These are phyloP conservation scores for Fusarium nygamai DNA, from an alignment of 2,329 filamentous ascomycete species.

Conservation along the genomic window DNA sequence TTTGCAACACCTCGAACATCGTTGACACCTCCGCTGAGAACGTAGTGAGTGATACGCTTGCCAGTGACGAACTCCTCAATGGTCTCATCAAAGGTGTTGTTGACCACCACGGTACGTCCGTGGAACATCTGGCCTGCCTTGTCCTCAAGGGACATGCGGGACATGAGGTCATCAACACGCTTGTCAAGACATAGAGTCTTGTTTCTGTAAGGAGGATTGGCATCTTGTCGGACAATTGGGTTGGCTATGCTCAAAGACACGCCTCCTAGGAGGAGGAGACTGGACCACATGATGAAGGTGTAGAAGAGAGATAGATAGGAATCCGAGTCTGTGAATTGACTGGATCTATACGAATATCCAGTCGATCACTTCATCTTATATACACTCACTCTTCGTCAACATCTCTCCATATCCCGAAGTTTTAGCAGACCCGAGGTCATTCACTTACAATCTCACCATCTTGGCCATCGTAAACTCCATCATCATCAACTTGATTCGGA, in stretches of 20 bases:
- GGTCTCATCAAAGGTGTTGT: constrained; percentile 31
- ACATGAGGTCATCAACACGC: constrained; percentile 57
- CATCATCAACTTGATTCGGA: constrained; percentile 16
- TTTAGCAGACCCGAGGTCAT: not conserved
- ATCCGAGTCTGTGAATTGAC: not conserved
- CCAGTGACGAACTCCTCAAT: constrained; percentile 28
- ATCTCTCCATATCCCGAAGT: not conserved
- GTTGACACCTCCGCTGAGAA: constrained; percentile 54
- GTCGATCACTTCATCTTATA: constrained; percentile 2
- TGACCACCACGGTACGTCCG: constrained; percentile 17
- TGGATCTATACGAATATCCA: not conserved
- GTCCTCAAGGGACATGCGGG: constrained; percentile 58
- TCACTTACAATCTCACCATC: not conserved
- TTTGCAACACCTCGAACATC: constrained; percentile 49
- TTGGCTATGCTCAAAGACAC: constrained; percentile 23
- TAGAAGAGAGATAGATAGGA: not conserved
- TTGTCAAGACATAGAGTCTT: constrained; percentile 51
- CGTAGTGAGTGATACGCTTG: constrained; percentile 55
- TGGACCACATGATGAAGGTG: constrained; percentile 22
- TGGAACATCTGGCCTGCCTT: constrained; percentile 61
- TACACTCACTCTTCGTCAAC: not conserved
- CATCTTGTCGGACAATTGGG: constrained; percentile 20
- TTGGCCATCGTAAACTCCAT: not conserved
- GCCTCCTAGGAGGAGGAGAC: constrained; percentile 20
- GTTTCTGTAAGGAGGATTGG: constrained; percentile 27